Evolutionary conservation across 345 rosid species (phyloP).

Genomic region (Alliaria petiolata): DNA sequence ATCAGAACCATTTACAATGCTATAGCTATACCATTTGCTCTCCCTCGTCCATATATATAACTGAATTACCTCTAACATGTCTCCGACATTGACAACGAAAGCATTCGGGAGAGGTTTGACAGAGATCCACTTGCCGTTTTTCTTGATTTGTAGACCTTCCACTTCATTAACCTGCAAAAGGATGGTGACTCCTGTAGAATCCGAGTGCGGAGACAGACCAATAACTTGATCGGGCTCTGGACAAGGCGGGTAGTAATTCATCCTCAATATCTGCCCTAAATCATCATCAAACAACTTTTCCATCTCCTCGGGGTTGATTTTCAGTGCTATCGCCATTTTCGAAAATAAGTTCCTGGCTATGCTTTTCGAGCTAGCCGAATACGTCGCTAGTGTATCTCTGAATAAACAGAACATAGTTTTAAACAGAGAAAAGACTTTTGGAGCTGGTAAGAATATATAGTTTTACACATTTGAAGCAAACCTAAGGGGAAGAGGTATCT

Average conservation of each 20-base stretch:
- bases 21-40: not conserved
- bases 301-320: conserved; percentile 48
- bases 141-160: conserved; percentile 53
- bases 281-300: conserved; percentile 35
- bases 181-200: conserved; percentile 43
- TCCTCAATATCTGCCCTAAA: conserved; percentile 17
- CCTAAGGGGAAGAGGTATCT: conserved; percentile 16
- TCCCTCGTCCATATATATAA: not conserved
- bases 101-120: conserved; percentile 23
- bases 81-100: conserved; percentile 12
- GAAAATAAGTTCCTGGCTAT: conserved; percentile 32
- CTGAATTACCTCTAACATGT: conserved; percentile 15
- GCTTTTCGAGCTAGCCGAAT: conserved; percentile 33
- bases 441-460: not conserved
- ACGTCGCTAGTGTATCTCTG: conserved; percentile 43
- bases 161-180: conserved; percentile 41
- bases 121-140: conserved; percentile 36
- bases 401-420: not conserved
- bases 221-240: conserved; percentile 38
- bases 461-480: conserved; percentile 10
- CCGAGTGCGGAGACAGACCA: conserved; percentile 46
- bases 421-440: not conserved
- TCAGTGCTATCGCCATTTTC: conserved; percentile 38
- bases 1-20: not conserved
- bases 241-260: conserved; percentile 48